phyloP scores from a whole-genome alignment of 2,329 filamentous ascomycete species.

The Alternaria conjuncta region DNA sequence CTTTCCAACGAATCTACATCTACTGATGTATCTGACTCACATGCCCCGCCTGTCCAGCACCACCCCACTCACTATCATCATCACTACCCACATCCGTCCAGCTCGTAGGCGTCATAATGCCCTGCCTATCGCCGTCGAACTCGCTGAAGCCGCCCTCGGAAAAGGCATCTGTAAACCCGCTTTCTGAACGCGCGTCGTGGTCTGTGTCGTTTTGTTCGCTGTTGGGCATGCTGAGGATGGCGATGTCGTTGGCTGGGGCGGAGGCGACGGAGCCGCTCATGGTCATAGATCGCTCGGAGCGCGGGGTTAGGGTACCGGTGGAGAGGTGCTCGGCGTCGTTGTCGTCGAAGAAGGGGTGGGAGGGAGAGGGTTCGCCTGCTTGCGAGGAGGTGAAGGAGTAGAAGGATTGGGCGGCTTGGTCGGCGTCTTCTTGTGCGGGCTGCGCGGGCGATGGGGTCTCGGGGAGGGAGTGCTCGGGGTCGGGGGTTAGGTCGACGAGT shows the following conservation, averaged over 20 bases:
- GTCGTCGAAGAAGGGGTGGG: slow-evolving; percentile 16
- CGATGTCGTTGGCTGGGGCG: slow-evolving; percentile 42
- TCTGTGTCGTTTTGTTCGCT: slow-evolving; percentile 37
- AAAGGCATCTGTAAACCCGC: slow-evolving; percentile 47
- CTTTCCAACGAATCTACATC: background rate
- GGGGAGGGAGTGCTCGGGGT: slow-evolving; percentile 22
- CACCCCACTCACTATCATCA: slow-evolving; percentile 48
- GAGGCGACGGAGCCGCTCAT: slow-evolving; percentile 37
- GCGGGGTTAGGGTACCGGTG: slow-evolving; percentile 48
- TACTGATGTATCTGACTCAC: slow-evolving; percentile 33
- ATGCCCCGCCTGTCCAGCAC: slow-evolving; percentile 31
- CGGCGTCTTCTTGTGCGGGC: slow-evolving; percentile 14
- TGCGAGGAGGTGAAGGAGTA: slow-evolving; percentile 43
- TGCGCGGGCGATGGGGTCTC: slow-evolving; percentile 24
- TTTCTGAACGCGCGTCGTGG: slow-evolving; percentile 44
- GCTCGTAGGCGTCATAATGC: slow-evolving; percentile 46
- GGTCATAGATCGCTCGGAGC: slow-evolving; percentile 40
- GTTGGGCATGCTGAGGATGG: slow-evolving; percentile 38
- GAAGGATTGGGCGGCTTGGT: slow-evolving; percentile 44
- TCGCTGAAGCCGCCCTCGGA: slow-evolving; percentile 45
- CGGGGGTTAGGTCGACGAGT: slow-evolving; percentile 44
- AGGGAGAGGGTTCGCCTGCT: background rate
- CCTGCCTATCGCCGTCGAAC: slow-evolving; percentile 22
- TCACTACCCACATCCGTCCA: slow-evolving; percentile 52
- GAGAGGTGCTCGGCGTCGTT: slow-evolving; percentile 32